phyloP scores from a whole-genome alignment of 192 early-diverging fungal genomes.

The Entrophospora sp. region DNA sequence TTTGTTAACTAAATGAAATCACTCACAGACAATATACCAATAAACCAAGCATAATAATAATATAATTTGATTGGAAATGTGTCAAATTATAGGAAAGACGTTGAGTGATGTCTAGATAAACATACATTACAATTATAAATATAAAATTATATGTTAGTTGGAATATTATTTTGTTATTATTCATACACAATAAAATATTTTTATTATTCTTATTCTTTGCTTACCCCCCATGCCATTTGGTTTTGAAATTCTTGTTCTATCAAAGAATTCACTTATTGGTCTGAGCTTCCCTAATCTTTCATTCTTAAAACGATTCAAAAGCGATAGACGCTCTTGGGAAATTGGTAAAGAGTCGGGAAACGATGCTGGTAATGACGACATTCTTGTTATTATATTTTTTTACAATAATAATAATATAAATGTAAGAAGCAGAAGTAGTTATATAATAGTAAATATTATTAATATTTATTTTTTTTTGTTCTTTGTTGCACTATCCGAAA shows the following conservation, averaged over 20 bases:
- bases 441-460: too few relatives aligned
- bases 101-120: constrained; percentile 29
- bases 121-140: too few relatives aligned
- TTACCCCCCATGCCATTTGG: constrained; percentile 34
- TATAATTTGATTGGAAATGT: constrained; percentile 54
- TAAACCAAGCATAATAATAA: constrained; percentile 45
- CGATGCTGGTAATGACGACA: too few relatives aligned
- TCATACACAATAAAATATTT: too few relatives aligned
- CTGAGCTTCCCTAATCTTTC: constrained; percentile 42
- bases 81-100: constrained; percentile 46
- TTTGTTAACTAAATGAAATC: background rate
- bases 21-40: constrained; percentile 48
- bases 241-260: constrained; percentile 42
- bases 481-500: too few relatives aligned
- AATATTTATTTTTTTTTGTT: too few relatives aligned
- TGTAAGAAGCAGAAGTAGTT: too few relatives aligned
- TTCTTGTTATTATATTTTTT: too few relatives aligned
- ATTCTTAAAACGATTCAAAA: constrained; percentile 14
- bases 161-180: too few relatives aligned
- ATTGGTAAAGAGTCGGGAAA: constrained; percentile 20
- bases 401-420: too few relatives aligned
- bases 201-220: too few relatives aligned
- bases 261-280: constrained; percentile 47
- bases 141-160: too few relatives aligned
- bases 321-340: background rate